These are phyloP conservation scores for Phylloporus sp. DNA, from an alignment of 768 basidiomycete genomes.

Conservation along the genomic window DNA sequence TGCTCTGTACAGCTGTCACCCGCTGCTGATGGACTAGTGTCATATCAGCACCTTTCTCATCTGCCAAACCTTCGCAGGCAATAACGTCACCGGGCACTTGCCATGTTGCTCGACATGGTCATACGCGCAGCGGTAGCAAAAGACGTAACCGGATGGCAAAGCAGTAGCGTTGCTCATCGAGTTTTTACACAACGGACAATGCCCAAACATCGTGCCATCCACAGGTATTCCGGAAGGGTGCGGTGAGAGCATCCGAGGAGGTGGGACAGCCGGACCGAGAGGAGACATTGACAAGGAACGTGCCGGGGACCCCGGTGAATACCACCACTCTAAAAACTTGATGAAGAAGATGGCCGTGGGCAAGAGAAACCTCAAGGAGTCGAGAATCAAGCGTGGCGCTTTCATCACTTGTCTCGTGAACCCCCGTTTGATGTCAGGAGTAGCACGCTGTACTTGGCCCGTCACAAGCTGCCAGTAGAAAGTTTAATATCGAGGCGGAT, in stretches of 20 bases:
- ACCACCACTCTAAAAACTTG: constrained; percentile 99
- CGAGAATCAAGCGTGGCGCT: constrained; percentile 62
- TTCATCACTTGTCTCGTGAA: constrained; percentile 38
- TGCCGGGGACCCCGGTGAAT: constrained; percentile 86
- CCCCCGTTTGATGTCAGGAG: constrained; percentile 30
- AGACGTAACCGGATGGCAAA: constrained; percentile 89
- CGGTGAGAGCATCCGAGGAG: constrained; percentile 69
- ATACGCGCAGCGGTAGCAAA: constrained; percentile 89
- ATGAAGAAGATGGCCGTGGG: constrained; percentile 92
- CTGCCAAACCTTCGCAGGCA: constrained; percentile 73
- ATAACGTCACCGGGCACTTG: constrained; percentile 82
- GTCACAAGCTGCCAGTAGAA: constrained; percentile 14
- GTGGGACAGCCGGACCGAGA: constrained; percentile 67
- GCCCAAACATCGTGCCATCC: constrained; percentile 63
- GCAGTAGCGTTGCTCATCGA: constrained; percentile 82
- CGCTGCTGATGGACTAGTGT: constrained; percentile 14
- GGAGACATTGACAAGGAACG: constrained; percentile 59
- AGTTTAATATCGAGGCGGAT: constrained; percentile 1
- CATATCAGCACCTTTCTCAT: constrained; percentile 81
- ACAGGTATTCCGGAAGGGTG: constrained; percentile 70
- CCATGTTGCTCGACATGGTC: constrained; percentile 73
- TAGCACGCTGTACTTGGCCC: constrained; percentile 11
- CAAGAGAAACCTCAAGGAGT: constrained; percentile 72
- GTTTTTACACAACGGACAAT: constrained; percentile 75
- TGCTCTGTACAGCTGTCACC: not conserved